Base-by-base conservation (phyloP, 1,284 basidiomycete genomes). In the Pascua sp. region DNA sequence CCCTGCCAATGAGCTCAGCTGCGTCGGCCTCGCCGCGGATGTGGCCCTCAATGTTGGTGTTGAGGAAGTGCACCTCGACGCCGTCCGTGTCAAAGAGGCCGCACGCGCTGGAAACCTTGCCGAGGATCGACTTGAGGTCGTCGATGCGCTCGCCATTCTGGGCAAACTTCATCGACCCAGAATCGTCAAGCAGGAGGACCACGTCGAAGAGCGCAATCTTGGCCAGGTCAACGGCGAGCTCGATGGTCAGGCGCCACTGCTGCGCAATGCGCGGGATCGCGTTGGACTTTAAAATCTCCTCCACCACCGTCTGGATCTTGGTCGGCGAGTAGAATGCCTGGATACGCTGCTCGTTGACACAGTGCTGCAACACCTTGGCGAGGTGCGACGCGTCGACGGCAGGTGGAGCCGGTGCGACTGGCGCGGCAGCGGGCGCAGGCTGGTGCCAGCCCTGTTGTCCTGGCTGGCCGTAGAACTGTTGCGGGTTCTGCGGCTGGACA, bases 21-120 rank as follows among this genome's bases (percentile, higher is more conserved):
- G 78, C 79, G 37, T 69, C 65, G 13, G 63, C 62, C 61, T 80
- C 80, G 42, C 64, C 70, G 38, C 65, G 69, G 62, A 81, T 75
- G 71, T 80, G 76, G 42, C 79, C 80, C 55, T 79, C 74, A 39
- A 76, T 56, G 42, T 68, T 67, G 46, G 68, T 73, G 72, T 80
- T 80, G 71, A 80, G 77, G 73, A 81, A 80, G 55, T 78, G 66
- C 49, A 78, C 73, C 59, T 73, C 69, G 60, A 80, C 79, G 49
- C 80, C 80, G 57, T 81, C 80, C 11, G 71, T 64, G 66, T 81
- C 80, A 63, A 80, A 80, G n/a, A 80, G 65, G 7, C 74, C 73
- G 0, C 76, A 73, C 15, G 76, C 78, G 47, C 66, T 74, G n/a
- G 79, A 76, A 47, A 80, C 77, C 47, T 72, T 66, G n/a, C 68